A percentile compares a stretch with the other conserved stretches of the same genome.
phyloP scores from a whole-genome alignment of 495 filamentous ascomycete species.

The Hapsidospora chrysogenum region DNA sequence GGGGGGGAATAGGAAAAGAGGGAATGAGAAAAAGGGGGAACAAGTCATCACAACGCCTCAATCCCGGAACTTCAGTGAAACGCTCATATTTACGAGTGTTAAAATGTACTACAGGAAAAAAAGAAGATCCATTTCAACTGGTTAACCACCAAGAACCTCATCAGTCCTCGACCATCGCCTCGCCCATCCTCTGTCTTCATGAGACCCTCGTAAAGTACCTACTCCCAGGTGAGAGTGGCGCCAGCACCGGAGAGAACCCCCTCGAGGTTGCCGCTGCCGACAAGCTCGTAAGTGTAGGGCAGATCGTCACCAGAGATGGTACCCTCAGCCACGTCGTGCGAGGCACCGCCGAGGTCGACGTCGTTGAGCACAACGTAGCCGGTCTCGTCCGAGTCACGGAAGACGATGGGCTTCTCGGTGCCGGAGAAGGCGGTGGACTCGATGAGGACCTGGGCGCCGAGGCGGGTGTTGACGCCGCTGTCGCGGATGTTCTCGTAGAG shows the following conservation, averaged over 20 bases:
- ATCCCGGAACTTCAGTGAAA: too few relatives aligned
- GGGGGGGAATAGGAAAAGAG: too few relatives aligned
- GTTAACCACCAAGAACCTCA: too few relatives aligned
- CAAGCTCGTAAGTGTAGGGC: slow-evolving; percentile 32
- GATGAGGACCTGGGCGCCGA: slow-evolving; percentile 46
- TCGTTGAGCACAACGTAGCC: slow-evolving; percentile 29
- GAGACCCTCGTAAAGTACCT: too few relatives aligned
- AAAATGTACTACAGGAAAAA: too few relatives aligned
- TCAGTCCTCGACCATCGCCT: too few relatives aligned
- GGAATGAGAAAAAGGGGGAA: too few relatives aligned
- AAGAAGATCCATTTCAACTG: too few relatives aligned
- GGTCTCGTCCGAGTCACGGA: slow-evolving; percentile 35
- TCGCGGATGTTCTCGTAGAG: slow-evolving; percentile 23
- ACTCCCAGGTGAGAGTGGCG: slow-evolving; percentile 30
- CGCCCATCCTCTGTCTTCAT: too few relatives aligned
- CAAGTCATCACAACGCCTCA: too few relatives aligned
- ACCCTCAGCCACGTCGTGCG: slow-evolving; percentile 28
- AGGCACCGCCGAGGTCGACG: slow-evolving; percentile 36
- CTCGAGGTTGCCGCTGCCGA: slow-evolving; percentile 26
- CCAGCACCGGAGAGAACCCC: slow-evolving; percentile 33
- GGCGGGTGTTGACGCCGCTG: slow-evolving; percentile 48
- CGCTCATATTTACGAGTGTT: not conserved
- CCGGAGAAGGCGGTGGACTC: slow-evolving; percentile 41
- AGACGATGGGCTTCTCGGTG: slow-evolving; percentile 29
- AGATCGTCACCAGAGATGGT: slow-evolving; percentile 23